Conservation (phyloP, 306 rosid genomes). For the Lathyrus aphaca region DNA sequence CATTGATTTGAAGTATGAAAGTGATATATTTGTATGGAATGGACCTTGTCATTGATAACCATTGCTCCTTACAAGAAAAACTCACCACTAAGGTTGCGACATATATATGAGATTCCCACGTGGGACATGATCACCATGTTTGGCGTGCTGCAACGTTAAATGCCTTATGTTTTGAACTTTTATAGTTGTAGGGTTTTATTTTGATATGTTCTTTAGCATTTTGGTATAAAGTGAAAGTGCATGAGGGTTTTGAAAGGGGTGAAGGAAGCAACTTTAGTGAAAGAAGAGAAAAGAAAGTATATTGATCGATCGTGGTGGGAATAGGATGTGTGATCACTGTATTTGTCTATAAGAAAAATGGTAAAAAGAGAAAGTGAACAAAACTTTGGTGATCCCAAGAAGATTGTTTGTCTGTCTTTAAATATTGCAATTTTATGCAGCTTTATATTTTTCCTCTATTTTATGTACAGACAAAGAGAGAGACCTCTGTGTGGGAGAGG, state of each 20-base stretch:
- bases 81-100: no score
- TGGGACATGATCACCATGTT: no score
- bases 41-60: no score
- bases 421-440: conserved; percentile 42
- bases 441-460: conserved; percentile 46
- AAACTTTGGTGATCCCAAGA: conserved; percentile 78
- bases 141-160: no score
- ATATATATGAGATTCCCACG: no score
- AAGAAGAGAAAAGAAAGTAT: conserved; percentile 32
- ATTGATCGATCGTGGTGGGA: conserved; percentile 8
- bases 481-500: neutral
- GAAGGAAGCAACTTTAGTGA: conserved; percentile 68
- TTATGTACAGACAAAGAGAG: neutral
- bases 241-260: conserved; percentile 30
- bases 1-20: no score
- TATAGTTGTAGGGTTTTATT: no score
- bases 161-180: no score
- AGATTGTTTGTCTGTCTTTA: conserved; percentile 45
- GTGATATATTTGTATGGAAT: no score
- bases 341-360: conserved; percentile 29
- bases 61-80: no score
- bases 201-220: neutral
- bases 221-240: conserved; percentile 48
- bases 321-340: neutral
- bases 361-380: conserved; percentile 43